Evolutionary conservation across 139 green algal genomes (phyloP).

Genomic region (Mesotaenium endlicherianum): DNA sequence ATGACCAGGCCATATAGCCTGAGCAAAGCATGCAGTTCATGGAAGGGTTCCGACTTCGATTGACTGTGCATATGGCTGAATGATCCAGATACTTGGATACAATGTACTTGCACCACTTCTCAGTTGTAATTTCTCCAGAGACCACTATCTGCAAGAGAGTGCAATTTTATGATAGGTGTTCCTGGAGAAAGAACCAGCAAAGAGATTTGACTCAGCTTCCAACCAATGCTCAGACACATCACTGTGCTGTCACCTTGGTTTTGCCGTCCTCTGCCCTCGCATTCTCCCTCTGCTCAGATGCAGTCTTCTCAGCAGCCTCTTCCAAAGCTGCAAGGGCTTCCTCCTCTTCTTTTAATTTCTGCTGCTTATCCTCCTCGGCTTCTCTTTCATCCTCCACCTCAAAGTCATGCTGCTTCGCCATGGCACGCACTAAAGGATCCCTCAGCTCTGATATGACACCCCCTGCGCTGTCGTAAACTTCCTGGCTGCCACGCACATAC

Average conservation of each 20-base stretch:
- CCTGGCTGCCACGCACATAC: constrained; percentile 41
- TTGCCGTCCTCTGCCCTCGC: not conserved
- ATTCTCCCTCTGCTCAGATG: constrained; percentile 1
- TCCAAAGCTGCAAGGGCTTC: constrained; percentile 26
- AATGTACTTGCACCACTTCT: no score
- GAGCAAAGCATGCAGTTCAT: no score
- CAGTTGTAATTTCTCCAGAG: no score
- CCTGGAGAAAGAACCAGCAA: no score
- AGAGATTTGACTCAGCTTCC: no score
- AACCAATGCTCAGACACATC: no score
- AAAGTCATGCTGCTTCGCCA: constrained; percentile 27
- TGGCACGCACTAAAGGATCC: constrained; percentile 45
- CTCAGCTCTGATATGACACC: constrained; percentile 44
- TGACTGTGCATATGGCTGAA: no score
- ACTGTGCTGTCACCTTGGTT: not conserved
- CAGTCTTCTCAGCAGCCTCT: constrained; percentile 11
- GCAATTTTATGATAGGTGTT: no score
- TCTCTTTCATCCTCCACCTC: constrained; percentile 52
- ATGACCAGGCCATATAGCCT: no score
- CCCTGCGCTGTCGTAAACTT: constrained; percentile 28
- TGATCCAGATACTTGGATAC: no score
- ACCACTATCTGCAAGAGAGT: no score
- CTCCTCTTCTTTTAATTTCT: constrained; percentile 2
- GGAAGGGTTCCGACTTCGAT: no score
- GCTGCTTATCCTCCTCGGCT: constrained; percentile 30